These are phyloP conservation scores for Diaporthe ampelina DNA, from an alignment of 2,329 filamentous ascomycete genomes.

Conservation along the genomic window DNA sequence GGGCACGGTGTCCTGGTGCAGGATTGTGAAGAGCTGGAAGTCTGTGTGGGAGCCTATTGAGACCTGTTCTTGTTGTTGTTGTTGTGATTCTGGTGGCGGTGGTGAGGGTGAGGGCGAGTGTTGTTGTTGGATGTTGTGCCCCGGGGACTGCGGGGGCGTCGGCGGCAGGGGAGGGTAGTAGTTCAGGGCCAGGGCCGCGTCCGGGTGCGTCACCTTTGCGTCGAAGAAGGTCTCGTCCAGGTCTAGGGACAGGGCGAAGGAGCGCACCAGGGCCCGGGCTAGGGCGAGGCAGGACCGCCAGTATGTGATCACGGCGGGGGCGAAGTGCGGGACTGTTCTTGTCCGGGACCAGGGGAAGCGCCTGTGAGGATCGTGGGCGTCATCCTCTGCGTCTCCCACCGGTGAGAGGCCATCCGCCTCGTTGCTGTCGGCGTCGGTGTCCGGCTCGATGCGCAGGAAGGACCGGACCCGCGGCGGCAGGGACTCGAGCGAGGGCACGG, in stretches of 20 bases:
- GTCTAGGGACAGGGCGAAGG: conserved; percentile 68
- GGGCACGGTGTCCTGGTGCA: conserved; percentile 58
- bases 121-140: background rate
- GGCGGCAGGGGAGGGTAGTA: conserved; percentile 52
- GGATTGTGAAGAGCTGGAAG: conserved; percentile 64
- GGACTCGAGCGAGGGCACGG: conserved; percentile 53
- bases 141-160: conserved; percentile 41
- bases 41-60: conserved; percentile 67
- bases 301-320: conserved; percentile 60
- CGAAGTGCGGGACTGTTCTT: conserved; percentile 62
- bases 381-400: background rate
- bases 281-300: conserved; percentile 64
- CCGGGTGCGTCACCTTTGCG: conserved; percentile 65
- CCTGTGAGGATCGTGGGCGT: background rate
- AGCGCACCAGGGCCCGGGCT: conserved; percentile 63
- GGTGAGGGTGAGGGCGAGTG: background rate
- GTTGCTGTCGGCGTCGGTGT: background rate
- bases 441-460: conserved; percentile 59
- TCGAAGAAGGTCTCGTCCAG: conserved; percentile 70
- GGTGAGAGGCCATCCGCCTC: background rate
- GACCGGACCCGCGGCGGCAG: conserved; percentile 59
- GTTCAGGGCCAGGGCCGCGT: conserved; percentile 57
- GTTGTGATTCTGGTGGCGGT: background rate
- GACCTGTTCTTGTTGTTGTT: conserved; percentile 47
- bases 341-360: conserved; percentile 67